phyloP scores from a whole-genome alignment of 2,329 filamentous ascomycete genomes.

The Hymenoscyphus repandus region DNA sequence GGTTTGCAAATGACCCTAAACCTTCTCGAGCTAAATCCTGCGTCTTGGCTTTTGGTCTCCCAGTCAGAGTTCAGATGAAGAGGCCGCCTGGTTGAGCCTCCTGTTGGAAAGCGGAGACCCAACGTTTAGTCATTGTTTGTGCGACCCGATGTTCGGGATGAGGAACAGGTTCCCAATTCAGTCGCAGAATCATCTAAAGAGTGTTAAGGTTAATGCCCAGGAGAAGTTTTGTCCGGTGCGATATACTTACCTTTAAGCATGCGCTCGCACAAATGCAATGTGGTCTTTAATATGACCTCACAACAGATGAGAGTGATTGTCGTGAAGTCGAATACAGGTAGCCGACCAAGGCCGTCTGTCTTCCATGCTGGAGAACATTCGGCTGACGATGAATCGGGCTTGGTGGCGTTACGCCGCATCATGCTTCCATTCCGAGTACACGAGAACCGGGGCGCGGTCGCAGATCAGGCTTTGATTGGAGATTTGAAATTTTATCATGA shows the following conservation, averaged over 20 bases:
- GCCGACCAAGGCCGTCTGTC: neutral
- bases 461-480: neutral
- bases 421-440: constrained; percentile 6
- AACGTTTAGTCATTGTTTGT: neutral
- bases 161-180: neutral
- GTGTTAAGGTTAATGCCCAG: too few species aligned
- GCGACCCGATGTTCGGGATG: neutral
- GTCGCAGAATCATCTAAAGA: neutral
- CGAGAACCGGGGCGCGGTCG: neutral
- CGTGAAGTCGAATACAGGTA: constrained; percentile 1
- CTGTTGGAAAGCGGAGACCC: neutral
- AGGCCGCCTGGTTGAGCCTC: neutral
- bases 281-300: too few species aligned
- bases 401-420: constrained; percentile 5
- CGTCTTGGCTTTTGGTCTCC: neutral
- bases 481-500: neutral
- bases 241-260: neutral
- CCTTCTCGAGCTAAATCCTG: neutral
- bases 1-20: constrained; percentile 3
- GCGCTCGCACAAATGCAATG: neutral
- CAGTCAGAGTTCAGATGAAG: neutral
- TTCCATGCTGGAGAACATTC: neutral
- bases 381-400: neutral
- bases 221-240: too few species aligned
- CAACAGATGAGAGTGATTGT: neutral